Percentiles rank a stretch among this genome's conserved stretches.
phyloP scores from a whole-genome alignment of 2,329 filamentous ascomycete species.

The Aspergillus melleus region DNA sequence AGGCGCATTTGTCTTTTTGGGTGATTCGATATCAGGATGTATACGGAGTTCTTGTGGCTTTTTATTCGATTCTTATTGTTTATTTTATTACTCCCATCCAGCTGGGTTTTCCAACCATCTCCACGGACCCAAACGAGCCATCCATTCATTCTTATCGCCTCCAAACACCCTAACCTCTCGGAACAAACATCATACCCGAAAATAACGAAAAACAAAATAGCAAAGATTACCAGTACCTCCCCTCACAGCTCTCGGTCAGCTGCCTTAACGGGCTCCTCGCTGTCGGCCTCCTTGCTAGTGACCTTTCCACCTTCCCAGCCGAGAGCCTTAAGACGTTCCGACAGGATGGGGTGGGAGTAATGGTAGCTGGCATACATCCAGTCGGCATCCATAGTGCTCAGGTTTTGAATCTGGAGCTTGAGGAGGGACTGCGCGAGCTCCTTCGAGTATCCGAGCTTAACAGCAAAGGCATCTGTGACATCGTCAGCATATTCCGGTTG shows the following conservation, averaged over 20 bases:
- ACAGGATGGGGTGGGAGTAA: constrained; percentile 94
- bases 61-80: constrained; percentile 10
- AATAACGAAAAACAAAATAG: constrained; percentile 7
- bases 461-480: constrained; percentile 74
- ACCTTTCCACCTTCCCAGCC: constrained; percentile 70
- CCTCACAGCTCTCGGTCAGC: constrained; percentile 72
- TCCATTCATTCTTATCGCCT: background rate
- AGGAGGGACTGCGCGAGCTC: constrained; percentile 86
- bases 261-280: constrained; percentile 65
- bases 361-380: constrained; percentile 99
- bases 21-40: constrained; percentile 10
- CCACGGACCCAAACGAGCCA: background rate
- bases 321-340: constrained; percentile 87
- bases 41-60: constrained; percentile 16
- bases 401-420: constrained; percentile 97
- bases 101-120: background rate
- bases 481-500: constrained; percentile 17
- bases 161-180: constrained; percentile 1
- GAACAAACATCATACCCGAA: constrained; percentile 12
- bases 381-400: constrained; percentile 98
- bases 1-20: constrained; percentile 18
- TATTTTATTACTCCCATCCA: background rate
- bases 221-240: background rate
- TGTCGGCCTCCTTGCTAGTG: constrained; percentile 53
- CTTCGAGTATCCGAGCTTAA: constrained; percentile 75